These are phyloP conservation scores for Tympanopsis confertula DNA, from an alignment of 2,329 filamentous ascomycete species.

Conservation along the genomic window DNA sequence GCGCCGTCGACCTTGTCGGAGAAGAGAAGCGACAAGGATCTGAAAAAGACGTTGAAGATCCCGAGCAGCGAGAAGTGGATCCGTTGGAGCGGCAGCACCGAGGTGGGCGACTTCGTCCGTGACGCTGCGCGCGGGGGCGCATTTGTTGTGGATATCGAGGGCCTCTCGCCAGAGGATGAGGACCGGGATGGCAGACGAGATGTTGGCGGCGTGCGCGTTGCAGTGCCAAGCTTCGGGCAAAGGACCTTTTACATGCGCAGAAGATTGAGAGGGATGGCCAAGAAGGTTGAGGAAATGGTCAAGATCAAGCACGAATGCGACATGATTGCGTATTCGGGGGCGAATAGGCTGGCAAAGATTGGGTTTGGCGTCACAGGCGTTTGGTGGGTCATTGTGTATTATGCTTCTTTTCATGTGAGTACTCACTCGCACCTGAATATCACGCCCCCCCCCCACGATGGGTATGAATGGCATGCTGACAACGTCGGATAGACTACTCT, in stretches of 20 bases:
- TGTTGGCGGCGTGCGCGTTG: slow-evolving; percentile 55
- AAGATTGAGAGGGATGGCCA: slow-evolving; percentile 60
- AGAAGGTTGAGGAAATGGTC: slow-evolving; percentile 56
- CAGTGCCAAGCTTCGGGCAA: slow-evolving; percentile 78
- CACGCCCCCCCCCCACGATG: not conserved
- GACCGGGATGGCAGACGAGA: not conserved
- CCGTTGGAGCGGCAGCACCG: slow-evolving; percentile 77
- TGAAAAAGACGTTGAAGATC: slow-evolving; percentile 9
- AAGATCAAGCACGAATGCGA: slow-evolving; percentile 76
- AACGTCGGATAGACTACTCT: slow-evolving; percentile 44
- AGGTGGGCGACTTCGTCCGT: slow-evolving; percentile 87
- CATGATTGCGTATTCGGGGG: slow-evolving; percentile 60
- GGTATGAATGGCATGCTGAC: slow-evolving; percentile 23
- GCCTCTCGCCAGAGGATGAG: slow-evolving; percentile 30
- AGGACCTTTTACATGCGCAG: slow-evolving; percentile 77
- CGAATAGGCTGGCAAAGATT: slow-evolving; percentile 67
- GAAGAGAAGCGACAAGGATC: slow-evolving; percentile 16
- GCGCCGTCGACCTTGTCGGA: slow-evolving; percentile 24
- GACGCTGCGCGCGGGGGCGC: slow-evolving; percentile 77
- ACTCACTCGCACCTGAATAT: not conserved
- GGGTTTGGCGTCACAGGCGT: slow-evolving; percentile 62
- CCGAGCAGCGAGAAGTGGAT: slow-evolving; percentile 51
- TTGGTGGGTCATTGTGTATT: slow-evolving; percentile 79
- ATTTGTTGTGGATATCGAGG: slow-evolving; percentile 75
- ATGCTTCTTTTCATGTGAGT: slow-evolving; percentile 41